Conservation (phyloP, 805 yeast species). For the Saturnispora dispora region DNA sequence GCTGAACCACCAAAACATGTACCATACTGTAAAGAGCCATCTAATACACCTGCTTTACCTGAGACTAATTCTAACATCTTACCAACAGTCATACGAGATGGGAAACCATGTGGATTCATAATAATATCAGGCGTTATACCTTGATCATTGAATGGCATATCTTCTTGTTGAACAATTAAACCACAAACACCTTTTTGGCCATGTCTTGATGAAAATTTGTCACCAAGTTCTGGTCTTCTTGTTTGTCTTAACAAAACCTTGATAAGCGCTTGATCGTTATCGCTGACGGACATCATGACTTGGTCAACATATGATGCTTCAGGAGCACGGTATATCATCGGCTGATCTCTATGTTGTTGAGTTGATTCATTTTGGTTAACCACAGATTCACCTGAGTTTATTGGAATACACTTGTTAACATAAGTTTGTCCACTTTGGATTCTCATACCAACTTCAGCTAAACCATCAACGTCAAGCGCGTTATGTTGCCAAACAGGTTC, state of each 20-base stretch:
- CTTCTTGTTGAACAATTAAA: slow-evolving; percentile 94
- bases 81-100: slow-evolving; percentile 99
- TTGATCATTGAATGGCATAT: slow-evolving; percentile 87
- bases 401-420: slow-evolving; percentile 88
- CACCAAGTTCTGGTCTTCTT: slow-evolving; percentile 95
- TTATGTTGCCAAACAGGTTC: slow-evolving; percentile 80
- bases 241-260: slow-evolving; percentile 91
- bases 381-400: slow-evolving; percentile 64
- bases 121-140: slow-evolving; percentile 93
- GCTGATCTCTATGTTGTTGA: slow-evolving; percentile 70
- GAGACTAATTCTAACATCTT: slow-evolving; percentile 94
- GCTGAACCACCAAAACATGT: slow-evolving; percentile 99
- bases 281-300: slow-evolving; percentile 94
- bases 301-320: slow-evolving; percentile 94
- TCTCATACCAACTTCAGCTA: slow-evolving; percentile 91
- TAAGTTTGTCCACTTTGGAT: slow-evolving; percentile 91
- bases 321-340: slow-evolving; percentile 87
- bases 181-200: slow-evolving; percentile 99
- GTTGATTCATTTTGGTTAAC: slow-evolving; percentile 26
- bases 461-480: slow-evolving; percentile 86
- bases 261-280: slow-evolving; percentile 87
- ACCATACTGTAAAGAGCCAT: slow-evolving; percentile 88
- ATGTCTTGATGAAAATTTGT: slow-evolving; percentile 93
- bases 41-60: slow-evolving; percentile 95
- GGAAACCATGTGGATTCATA: slow-evolving; percentile 99